Evolutionary conservation across 2,329 filamentous ascomycete genomes (phyloP).

Genomic region (Basipetospora chlamydospora): DNA sequence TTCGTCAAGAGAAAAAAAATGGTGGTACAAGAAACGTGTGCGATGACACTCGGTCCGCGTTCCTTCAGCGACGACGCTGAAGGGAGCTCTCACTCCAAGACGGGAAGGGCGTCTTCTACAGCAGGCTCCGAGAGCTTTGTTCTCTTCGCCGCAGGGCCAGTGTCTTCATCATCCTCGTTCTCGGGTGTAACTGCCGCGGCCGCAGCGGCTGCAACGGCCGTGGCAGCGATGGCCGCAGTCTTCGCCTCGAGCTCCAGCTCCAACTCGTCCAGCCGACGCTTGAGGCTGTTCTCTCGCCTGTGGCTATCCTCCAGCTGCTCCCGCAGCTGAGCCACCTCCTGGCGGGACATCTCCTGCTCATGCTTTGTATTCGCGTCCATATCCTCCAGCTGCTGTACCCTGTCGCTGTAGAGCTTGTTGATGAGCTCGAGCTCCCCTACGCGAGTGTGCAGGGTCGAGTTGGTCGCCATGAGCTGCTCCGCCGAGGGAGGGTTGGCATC

Average conservation of each 20-base stretch:
- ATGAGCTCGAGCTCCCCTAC: constrained; percentile 94
- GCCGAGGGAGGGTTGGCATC: constrained; percentile 58
- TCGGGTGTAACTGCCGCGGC: neutral
- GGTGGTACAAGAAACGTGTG: too few relatives aligned
- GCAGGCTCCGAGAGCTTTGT: constrained; percentile 1
- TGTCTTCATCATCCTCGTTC: neutral
- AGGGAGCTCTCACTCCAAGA: too few relatives aligned
- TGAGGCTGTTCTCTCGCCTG: constrained; percentile 65
- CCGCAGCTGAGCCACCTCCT: constrained; percentile 42
- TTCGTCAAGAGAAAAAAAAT: too few relatives aligned
- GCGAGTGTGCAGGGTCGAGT: constrained; percentile 81
- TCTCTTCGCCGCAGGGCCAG: constrained; percentile 2
- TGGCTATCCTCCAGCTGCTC: constrained; percentile 62
- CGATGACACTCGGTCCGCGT: too few relatives aligned
- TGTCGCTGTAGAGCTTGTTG: constrained; percentile 65
- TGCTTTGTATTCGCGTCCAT: constrained; percentile 55
- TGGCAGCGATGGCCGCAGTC: constrained; percentile 1
- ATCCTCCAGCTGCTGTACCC: constrained; percentile 65
- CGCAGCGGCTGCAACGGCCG: constrained; percentile 1
- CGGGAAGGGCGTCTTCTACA: neutral
- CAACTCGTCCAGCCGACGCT: constrained; percentile 66
- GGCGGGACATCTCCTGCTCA: constrained; percentile 39
- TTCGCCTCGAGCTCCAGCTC: constrained; percentile 41
- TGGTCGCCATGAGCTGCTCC: constrained; percentile 65
- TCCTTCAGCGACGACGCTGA: too few relatives aligned